Conservation (phyloP, 768 basidiomycete genomes). For the Lanmaoa pseudosensibilis region DNA sequence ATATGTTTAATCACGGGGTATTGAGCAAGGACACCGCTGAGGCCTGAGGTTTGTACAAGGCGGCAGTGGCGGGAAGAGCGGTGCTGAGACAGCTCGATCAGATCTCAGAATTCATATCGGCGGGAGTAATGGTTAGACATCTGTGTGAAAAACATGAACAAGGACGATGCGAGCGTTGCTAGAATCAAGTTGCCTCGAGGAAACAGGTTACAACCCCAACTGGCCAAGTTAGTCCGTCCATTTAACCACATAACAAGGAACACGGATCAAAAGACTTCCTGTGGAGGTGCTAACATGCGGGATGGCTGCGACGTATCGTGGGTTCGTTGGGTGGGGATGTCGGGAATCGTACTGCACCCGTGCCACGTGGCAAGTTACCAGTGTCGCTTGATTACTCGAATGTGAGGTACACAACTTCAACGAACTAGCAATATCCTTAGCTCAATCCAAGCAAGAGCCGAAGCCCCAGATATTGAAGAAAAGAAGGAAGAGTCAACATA, state of each 20-base stretch:
- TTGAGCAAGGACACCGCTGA: no score
- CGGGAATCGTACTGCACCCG: neutral
- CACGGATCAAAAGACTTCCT: neutral
- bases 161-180: neutral
- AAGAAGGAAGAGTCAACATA: neutral
- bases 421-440: neutral
- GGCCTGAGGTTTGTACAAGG: neutral
- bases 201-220: neutral
- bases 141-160: neutral
- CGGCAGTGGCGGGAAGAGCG: neutral
- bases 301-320: neutral
- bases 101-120: neutral
- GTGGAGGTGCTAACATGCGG: neutral
- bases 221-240: neutral
- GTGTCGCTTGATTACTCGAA: neutral
- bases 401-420: neutral
- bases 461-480: neutral
- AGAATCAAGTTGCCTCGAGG: neutral
- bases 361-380: neutral
- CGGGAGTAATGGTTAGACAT: neutral
- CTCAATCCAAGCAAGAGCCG: neutral
- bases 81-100: neutral
- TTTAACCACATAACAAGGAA: neutral
- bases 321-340: neutral
- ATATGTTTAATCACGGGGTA: neutral